These are phyloP conservation scores for Biscogniauxia sp. DNA, from an alignment of 2,329 filamentous ascomycete genomes.

Conservation along the genomic window DNA sequence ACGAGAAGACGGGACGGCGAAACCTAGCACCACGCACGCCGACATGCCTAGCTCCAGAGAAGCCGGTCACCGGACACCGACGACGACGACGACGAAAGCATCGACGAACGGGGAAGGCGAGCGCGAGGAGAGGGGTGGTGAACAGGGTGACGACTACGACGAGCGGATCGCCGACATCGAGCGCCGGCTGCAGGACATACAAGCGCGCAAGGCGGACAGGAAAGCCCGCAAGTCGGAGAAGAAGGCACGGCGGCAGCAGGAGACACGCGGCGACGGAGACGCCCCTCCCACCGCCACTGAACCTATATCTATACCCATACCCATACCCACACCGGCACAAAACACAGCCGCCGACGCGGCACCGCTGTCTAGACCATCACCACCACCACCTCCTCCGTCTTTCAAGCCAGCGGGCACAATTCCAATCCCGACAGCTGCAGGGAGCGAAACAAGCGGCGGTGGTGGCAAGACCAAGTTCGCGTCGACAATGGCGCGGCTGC, in stretches of 20 bases:
- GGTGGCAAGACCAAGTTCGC: constrained; percentile 28
- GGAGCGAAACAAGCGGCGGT: background rate
- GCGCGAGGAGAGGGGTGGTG: background rate
- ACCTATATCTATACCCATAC: background rate
- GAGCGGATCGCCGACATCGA: constrained; percentile 45
- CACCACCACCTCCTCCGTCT: no score
- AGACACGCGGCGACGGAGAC: background rate
- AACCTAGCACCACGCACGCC: background rate
- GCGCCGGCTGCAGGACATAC: constrained; percentile 37
- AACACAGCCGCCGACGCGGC: constrained; percentile 26
- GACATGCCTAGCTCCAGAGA: no score
- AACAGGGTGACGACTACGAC: constrained; percentile 31
- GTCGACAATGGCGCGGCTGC: constrained; percentile 53
- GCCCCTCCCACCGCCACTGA: background rate
- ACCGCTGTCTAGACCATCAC: constrained; percentile 18
- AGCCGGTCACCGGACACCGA: constrained; percentile 25
- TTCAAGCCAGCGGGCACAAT: no score
- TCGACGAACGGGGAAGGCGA: constrained; percentile 12
- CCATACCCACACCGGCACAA: background rate
- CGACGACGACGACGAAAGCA: constrained; percentile 37
- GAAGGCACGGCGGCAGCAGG: constrained; percentile 41
- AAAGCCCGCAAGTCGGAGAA: constrained; percentile 40
- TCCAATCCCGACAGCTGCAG: no score
- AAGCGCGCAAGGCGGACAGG: constrained; percentile 36
- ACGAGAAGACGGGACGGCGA: constrained; percentile 22